phyloP scores from a whole-genome alignment of 2,329 filamentous ascomycete species.

The Knufia fluminis region DNA sequence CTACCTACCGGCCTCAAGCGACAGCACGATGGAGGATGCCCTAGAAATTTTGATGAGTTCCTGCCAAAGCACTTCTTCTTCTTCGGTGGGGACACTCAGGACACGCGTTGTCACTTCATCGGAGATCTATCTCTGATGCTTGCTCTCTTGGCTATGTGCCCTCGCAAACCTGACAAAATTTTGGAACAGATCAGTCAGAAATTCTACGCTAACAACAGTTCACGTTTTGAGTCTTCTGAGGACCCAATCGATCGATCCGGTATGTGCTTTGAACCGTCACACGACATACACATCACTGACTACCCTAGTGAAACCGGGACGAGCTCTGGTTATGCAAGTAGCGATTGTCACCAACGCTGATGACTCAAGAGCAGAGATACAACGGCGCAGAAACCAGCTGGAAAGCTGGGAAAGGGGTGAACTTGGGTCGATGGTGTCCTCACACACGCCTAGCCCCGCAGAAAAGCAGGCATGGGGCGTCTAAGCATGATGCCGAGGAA shows the following conservation, averaged over 20 bases:
- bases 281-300: background rate
- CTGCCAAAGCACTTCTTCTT: background rate
- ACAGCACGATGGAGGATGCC: background rate
- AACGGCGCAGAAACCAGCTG: background rate
- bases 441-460: background rate
- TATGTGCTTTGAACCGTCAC: too few species aligned
- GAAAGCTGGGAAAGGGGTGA: background rate
- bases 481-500: background rate
- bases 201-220: background rate
- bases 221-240: background rate
- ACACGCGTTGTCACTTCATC: constrained; percentile 1
- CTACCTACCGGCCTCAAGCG: background rate
- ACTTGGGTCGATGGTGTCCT: constrained; percentile 1
- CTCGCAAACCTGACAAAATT: background rate
- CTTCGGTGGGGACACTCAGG: background rate
- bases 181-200: background rate
- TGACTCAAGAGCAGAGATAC: background rate
- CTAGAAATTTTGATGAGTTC: background rate
- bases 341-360: background rate
- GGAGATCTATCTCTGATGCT: constrained; percentile 5
- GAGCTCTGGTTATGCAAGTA: constrained; percentile 3
- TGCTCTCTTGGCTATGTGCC: background rate
- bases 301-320: background rate
- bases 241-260: too few species aligned
- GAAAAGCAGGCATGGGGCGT: background rate